phyloP scores from a whole-genome alignment of 83 land plant genomes.

The Picea abies region DNA sequence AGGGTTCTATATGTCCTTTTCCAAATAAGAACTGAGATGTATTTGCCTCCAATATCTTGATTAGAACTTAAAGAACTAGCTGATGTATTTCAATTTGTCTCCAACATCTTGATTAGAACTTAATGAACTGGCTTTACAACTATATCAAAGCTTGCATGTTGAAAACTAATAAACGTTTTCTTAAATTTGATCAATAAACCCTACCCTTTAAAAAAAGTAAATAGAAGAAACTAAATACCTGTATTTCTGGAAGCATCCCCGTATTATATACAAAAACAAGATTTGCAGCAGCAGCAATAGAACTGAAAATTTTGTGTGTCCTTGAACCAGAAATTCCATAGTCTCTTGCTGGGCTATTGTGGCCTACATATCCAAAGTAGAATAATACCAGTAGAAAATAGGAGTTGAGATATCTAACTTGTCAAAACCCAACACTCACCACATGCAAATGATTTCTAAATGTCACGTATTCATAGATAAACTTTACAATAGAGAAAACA shows the following conservation, averaged over 20 bases:
- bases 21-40: too few species aligned
- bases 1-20: too few species aligned
- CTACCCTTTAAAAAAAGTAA: neutral
- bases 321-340: conserved; percentile 51
- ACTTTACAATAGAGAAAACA: neutral
- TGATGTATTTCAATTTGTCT: too few species aligned
- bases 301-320: conserved; percentile 39
- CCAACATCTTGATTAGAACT: too few species aligned
- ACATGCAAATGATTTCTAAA: too few species aligned
- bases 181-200: neutral
- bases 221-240: conserved; percentile 30
- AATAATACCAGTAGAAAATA: neutral
- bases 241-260: conserved; percentile 85
- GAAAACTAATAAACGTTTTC: too few species aligned
- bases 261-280: conserved; percentile 82
- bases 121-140: too few species aligned
- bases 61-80: too few species aligned
- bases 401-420: neutral
- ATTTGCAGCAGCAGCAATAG: conserved; percentile 72
- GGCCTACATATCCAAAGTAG: conserved; percentile 26
- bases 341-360: conserved; percentile 45
- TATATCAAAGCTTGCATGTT: too few species aligned
- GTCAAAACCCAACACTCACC: too few species aligned
- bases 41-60: too few species aligned
- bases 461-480: too few species aligned